A percentile compares a stretch with the other conserved stretches of the same genome.
These are phyloP conservation scores for Chrysanthemum seticuspe DNA, from an alignment of 129 eudicot genomes.

Conservation along the genomic window DNA sequence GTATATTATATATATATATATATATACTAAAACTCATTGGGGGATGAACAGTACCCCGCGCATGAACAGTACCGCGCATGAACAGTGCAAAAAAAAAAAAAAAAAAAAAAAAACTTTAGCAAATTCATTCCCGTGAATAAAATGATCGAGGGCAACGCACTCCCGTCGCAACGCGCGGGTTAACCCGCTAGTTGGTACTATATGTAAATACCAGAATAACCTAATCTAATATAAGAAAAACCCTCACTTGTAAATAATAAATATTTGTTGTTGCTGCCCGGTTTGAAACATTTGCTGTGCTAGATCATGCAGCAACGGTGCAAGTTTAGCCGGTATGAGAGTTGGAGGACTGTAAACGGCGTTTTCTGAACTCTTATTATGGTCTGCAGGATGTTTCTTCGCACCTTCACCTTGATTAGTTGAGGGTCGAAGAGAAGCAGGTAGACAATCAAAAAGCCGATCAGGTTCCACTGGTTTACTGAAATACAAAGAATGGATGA, in stretches of 20 bases:
- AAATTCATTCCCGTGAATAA: too few species aligned
- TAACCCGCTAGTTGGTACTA: too few species aligned
- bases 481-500: slow-evolving; percentile 28
- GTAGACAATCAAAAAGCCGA: slow-evolving; percentile 78
- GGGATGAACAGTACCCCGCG: too few species aligned
- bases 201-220: too few species aligned
- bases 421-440: slow-evolving; percentile 59
- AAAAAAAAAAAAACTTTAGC: too few species aligned
- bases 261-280: slow-evolving; percentile 73
- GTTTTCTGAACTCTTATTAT: slow-evolving; percentile 46
- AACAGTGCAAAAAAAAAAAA: too few species aligned
- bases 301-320: slow-evolving; percentile 71
- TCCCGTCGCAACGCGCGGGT: too few species aligned
- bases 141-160: too few species aligned
- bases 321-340: slow-evolving; percentile 64
- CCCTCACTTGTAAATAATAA: slow-evolving; percentile 53
- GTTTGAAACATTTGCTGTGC: slow-evolving; percentile 77
- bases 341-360: slow-evolving; percentile 49
- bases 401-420: slow-evolving; percentile 44
- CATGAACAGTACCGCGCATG: too few species aligned
- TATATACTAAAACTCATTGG: too few species aligned
- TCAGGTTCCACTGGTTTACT: slow-evolving; percentile 96
- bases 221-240: neutral
- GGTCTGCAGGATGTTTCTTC: slow-evolving; percentile 44
- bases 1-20: too few species aligned